phyloP scores from a whole-genome alignment of 2,329 filamentous ascomycete species.

The Didymosphaeria variabile region DNA sequence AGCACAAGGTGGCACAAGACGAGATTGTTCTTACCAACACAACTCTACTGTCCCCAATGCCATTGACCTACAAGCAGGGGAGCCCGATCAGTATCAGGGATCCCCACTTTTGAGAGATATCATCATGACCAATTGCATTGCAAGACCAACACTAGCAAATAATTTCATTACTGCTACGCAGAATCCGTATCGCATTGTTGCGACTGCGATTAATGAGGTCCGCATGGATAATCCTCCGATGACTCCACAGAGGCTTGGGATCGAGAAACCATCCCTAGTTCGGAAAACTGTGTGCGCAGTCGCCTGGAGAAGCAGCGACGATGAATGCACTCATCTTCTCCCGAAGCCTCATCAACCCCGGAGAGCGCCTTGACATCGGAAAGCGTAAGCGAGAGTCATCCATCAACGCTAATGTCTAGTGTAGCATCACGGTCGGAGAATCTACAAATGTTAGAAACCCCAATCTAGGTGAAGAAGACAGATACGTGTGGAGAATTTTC shows the following conservation, averaged over 20 bases:
- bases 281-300: background rate
- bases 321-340: background rate
- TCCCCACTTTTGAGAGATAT: too few species aligned
- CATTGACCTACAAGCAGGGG: too few species aligned
- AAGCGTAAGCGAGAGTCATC: background rate
- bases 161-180: too few species aligned
- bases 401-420: constrained; percentile 1
- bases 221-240: too few species aligned
- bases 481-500: background rate
- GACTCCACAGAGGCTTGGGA: background rate
- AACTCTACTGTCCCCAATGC: too few species aligned
- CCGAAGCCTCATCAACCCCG: background rate
- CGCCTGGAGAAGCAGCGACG: background rate
- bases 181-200: too few species aligned
- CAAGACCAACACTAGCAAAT: too few species aligned
- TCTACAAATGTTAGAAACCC: background rate
- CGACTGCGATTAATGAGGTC: too few species aligned
- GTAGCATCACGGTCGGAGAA: background rate
- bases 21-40: too few species aligned
- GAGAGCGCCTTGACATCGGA: background rate
- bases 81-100: too few species aligned
- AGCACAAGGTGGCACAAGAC: too few species aligned
- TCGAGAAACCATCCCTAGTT: background rate
- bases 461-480: background rate
- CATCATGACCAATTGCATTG: too few species aligned